phyloP scores from a whole-genome alignment of 257 asterid species.

The Marsdenia floribunda region DNA sequence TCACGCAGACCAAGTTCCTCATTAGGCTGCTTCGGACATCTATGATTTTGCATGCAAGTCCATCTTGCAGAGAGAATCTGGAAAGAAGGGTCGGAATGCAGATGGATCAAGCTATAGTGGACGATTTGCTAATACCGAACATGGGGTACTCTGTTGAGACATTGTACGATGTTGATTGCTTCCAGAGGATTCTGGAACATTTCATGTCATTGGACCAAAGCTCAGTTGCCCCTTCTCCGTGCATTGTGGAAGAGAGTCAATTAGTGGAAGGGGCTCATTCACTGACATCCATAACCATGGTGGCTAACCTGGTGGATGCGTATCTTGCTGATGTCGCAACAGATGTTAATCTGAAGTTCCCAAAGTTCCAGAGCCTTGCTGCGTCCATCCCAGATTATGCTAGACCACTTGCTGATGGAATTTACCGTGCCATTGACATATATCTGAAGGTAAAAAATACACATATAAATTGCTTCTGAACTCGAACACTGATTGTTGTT shows the following conservation, averaged over 20 bases:
- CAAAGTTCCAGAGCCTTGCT: conserved; percentile 71
- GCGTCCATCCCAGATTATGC: conserved; percentile 87
- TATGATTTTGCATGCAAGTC: conserved; percentile 58
- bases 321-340: conserved; percentile 89
- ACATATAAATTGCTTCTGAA: too few species aligned
- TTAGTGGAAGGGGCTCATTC: conserved; percentile 33
- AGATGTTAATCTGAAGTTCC: conserved; percentile 64
- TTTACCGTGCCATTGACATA: conserved; percentile 84
- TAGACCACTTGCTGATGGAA: conserved; percentile 66
- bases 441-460: conserved; percentile 60
- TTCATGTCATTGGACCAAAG: conserved; percentile 59
- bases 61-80: conserved; percentile 56
- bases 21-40: conserved; percentile 69
- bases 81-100: conserved; percentile 79
- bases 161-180: conserved; percentile 70
- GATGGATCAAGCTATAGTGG: conserved; percentile 62
- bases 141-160: conserved; percentile 59
- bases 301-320: conserved; percentile 73
- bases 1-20: conserved; percentile 59
- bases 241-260: conserved; percentile 55
- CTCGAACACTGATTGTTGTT: background rate
- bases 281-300: conserved; percentile 61
- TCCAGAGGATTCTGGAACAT: conserved; percentile 88
- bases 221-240: conserved; percentile 52
- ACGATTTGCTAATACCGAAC: conserved; percentile 71